Evolutionary conservation across 2,329 filamentous ascomycete genomes (phyloP), one percentile per base, ranked within the genome.

Genomic region (Ophiostoma triangulosporum): DNA sequence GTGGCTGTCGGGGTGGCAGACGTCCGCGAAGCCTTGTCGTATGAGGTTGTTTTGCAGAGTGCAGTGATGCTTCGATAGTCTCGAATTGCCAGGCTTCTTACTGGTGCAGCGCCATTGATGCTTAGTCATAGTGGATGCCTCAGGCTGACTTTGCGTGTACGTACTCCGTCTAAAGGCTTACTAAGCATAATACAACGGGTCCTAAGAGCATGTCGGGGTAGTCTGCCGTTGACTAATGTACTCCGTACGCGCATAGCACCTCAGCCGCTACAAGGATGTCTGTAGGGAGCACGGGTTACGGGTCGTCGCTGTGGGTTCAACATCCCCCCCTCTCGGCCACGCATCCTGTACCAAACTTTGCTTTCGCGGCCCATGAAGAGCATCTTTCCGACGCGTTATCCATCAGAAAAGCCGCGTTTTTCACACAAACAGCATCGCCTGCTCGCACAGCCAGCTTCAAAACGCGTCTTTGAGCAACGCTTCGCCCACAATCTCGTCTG

Each of bases 361-460:
- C 45, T 31, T 32, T 48, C 32, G 45, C 27, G 38, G 40, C 52
- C 24, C 36, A 14, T 29, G 11, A 40, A 48, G 49, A 29, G 17
- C 22, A 45, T 48, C 22, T 4, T 6, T 29, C 31, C n/a, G 52
- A 60, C 58, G 58, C 58, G 58, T 60, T 48, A 9, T 57, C 52
- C 45, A 57, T 56, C 57, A 35, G 14, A 31, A 52, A 45, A 20
- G 12, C 17, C 57, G 57, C 53, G 57, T 57, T 54, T 56, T 48
- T 31, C 3, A 9, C 38, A 14, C 33, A n/a, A 48, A 17, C 15
- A 14, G 26, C 9, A 17, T 26, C 12, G 31, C 15, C 22, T 5
- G n/a, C 46, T 45, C 7, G 6, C 6, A 8, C 11, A 35, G 11
- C 9, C 15, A 15, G n/a, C 29, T 32, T 46, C 4, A 53, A 12